phyloP scores from a whole-genome alignment of 129 eudicot genomes.

The Artemisia tridentata region DNA sequence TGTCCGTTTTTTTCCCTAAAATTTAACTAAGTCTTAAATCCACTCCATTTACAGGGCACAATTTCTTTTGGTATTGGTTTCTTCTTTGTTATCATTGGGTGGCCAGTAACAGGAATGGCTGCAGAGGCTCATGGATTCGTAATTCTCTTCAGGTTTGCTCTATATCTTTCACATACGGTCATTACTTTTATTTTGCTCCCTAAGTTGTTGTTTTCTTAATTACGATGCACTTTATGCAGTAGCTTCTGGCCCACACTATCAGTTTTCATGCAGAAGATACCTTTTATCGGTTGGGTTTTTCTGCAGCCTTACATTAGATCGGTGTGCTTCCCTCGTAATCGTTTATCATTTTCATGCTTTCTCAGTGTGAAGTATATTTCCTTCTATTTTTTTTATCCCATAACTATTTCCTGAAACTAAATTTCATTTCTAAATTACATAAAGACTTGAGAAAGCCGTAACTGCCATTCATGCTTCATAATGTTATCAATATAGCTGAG shows the following conservation, averaged over 20 bases:
- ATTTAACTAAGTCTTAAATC: no score
- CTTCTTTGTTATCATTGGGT: constrained; percentile 21
- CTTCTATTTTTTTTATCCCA: background rate
- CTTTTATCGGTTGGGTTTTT: constrained; percentile 12
- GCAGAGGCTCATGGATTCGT: constrained; percentile 7
- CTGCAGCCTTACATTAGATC: constrained; percentile 13
- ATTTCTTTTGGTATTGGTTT: constrained; percentile 12
- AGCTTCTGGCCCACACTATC: constrained; percentile 10
- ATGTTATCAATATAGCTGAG: no score
- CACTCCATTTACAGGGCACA: constrained; percentile 7
- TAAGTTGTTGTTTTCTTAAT: background rate
- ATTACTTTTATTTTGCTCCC: background rate
- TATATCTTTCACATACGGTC: background rate
- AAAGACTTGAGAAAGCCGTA: no score
- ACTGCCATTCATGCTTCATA: no score
- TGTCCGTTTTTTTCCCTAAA: background rate
- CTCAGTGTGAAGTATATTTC: background rate
- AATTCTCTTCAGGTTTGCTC: constrained; percentile 6
- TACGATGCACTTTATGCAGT: background rate
- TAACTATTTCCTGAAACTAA: background rate
- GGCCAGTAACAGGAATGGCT: constrained; percentile 15
- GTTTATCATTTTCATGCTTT: background rate
- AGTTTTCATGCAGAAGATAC: constrained; percentile 19
- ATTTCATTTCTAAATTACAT: background rate
- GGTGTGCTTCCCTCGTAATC: background rate